A percentile compares a stretch with the other conserved stretches of the same genome.
These are phyloP conservation scores for Nitzschia sp. DNA, from an alignment of 108 stramenopile genomes.

Conservation along the genomic window DNA sequence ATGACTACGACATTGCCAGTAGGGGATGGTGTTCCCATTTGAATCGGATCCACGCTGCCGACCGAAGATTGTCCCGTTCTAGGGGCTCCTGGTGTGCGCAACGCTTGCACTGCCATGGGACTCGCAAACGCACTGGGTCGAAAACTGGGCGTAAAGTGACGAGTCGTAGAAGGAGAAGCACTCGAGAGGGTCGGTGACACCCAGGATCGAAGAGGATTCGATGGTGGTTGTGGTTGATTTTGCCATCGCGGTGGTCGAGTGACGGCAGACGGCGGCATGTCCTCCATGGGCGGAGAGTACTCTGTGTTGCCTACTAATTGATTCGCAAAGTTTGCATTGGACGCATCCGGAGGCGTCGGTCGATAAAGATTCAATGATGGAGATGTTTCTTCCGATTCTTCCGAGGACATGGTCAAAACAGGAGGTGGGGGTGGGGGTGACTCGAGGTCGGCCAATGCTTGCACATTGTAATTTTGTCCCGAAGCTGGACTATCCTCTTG, in stretches of 20 bases:
- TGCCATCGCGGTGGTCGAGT: background rate
- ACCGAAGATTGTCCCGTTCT: background rate
- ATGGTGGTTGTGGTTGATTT: background rate
- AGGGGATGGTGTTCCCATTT: background rate
- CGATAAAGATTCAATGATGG: background rate
- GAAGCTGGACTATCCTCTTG: background rate
- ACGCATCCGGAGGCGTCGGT: constrained; percentile 8
- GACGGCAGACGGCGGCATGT: background rate
- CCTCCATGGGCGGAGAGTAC: background rate
- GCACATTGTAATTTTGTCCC: background rate
- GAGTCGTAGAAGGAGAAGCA: background rate
- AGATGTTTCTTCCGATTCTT: background rate
- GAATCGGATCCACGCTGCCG: constrained; percentile 4
- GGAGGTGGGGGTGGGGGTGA: background rate
- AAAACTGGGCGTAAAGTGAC: background rate
- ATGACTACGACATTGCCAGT: background rate
- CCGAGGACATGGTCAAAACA: constrained; percentile 1
- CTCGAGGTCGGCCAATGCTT: constrained; percentile 2
- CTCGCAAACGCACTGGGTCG: background rate
- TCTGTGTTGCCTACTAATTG: background rate
- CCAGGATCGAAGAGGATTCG: background rate
- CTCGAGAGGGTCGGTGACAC: background rate
- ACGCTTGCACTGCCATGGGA: background rate
- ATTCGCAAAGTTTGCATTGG: too few relatives aligned
- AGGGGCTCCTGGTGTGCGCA: background rate